Conservation (phyloP, 2,329 filamentous ascomycete genomes). For the Xylariaceae sp. region DNA sequence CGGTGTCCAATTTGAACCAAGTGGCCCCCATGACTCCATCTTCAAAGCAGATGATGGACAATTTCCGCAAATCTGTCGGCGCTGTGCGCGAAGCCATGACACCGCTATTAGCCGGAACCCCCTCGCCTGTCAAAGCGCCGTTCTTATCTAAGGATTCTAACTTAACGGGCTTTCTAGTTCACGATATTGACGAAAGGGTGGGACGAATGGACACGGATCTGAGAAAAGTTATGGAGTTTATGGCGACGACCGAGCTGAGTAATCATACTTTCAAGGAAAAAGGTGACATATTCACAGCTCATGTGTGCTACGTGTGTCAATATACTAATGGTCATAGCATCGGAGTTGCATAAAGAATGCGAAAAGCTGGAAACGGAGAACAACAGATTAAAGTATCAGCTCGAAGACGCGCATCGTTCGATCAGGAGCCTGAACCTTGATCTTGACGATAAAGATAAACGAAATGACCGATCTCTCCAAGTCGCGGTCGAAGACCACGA, state of each 20-base stretch:
- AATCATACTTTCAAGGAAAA: conserved; percentile 69
- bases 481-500: conserved; percentile 9
- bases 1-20: conserved; percentile 14
- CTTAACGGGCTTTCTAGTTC: conserved; percentile 60
- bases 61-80: conserved; percentile 15
- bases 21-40: conserved; percentile 33
- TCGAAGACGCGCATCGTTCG: conserved; percentile 56
- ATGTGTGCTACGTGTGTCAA: too few relatives aligned
- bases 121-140: conserved; percentile 42
- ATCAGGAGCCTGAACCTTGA: conserved; percentile 42
- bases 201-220: conserved; percentile 74
- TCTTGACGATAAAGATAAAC: conserved; percentile 41
- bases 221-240: conserved; percentile 64
- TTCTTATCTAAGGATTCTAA: conserved; percentile 75
- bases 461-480: neutral
- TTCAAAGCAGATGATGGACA: conserved; percentile 27
- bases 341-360: conserved; percentile 46
- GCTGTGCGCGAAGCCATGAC: conserved; percentile 32
- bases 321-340: conserved; percentile 35
- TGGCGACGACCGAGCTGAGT: conserved; percentile 65
- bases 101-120: conserved; percentile 33
- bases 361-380: conserved; percentile 45
- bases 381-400: conserved; percentile 44
- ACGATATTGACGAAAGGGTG: conserved; percentile 75
- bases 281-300: conserved; percentile 55